Evolutionary conservation across 2,329 filamentous ascomycete species (phyloP).

Genomic region (Claviceps fusiformis): DNA sequence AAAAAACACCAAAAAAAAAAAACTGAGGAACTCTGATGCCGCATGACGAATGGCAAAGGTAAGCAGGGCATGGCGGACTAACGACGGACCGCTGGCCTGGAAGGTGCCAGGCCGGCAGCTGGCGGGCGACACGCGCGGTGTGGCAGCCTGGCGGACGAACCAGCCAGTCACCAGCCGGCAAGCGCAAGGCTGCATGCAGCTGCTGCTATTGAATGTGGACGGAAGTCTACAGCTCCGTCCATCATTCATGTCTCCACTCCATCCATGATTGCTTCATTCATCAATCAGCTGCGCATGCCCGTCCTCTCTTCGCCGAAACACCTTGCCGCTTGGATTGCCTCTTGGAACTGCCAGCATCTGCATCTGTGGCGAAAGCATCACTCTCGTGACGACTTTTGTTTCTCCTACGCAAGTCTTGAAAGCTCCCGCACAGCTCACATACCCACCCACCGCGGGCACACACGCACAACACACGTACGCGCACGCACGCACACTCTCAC

Average conservation of each 20-base stretch:
- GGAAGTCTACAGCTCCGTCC: background rate
- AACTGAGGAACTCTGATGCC: constrained; percentile 16
- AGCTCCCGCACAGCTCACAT: background rate
- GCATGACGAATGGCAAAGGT: constrained; percentile 4
- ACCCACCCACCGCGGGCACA: background rate
- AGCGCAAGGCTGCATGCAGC: too few species aligned
- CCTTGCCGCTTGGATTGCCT: too few species aligned
- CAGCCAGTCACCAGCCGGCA: too few species aligned
- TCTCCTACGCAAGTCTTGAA: background rate
- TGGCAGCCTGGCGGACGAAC: background rate
- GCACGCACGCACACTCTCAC: background rate
- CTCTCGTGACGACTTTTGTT: background rate
- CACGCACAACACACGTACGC: background rate
- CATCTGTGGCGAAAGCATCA: background rate
- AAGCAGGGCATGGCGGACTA: constrained; percentile 13
- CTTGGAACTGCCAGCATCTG: background rate
- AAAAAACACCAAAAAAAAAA: too few species aligned
- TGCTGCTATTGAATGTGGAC: too few species aligned
- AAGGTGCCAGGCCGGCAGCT: too few species aligned
- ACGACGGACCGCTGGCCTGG: constrained; percentile 15
- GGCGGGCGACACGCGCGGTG: too few species aligned
- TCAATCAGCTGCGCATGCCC: background rate
- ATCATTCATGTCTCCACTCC: background rate
- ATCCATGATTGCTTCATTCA: background rate
- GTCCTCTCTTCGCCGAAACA: background rate